Base-by-base conservation (phyloP, 164 flowering plant genomes). In the Malania oleifera region DNA sequence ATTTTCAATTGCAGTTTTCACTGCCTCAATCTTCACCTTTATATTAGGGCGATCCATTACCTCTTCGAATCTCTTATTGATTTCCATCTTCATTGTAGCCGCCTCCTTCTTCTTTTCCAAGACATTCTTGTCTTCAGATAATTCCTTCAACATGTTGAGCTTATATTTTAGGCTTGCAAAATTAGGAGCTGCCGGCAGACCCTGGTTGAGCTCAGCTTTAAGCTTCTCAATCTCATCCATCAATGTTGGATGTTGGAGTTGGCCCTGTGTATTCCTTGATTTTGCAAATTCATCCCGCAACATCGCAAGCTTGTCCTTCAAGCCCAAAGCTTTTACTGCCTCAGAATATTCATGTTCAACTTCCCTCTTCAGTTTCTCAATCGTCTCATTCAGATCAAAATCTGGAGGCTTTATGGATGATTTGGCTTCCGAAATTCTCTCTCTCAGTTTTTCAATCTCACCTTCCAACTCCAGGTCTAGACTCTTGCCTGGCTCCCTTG, bases 381-480 rank as follows among this genome's bases (percentile, higher is more conserved):
- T 73, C 90, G 82, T 81, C 65, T 80, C 81, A 62, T 77, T 63
- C 24, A 86, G 45, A 68, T 61, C 76, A 55, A 65, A 37, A 22
- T 59, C 65, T 45, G 89, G 76, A 63, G 59, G 71, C 53, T 59
- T 58, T 18, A 61, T n/a, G 41, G 87, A 80, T 39, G 84, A 70
- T 20, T 63, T 61, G 18, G 91, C 78, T 57, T 79, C 77, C 68
- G 69, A 45, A 44, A 84, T 73, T 70, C 80, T 73, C 58, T 77
- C 66, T 65, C 75, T 87, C 66, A 87, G 68, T 55, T 81, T 80
- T 72, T 87, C 80, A 68, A 85, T 76, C 71, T 87, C 89, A 54
- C 63, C 75, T 58, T 75, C 80, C 76, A 83, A 57, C 54, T 81
- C 82, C 48, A 37, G 27, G 52, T 64, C 74, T 18, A 78, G 39